phyloP scores from a whole-genome alignment of 352 stramenopile genomes.

The Phytopythium mirpurense region DNA sequence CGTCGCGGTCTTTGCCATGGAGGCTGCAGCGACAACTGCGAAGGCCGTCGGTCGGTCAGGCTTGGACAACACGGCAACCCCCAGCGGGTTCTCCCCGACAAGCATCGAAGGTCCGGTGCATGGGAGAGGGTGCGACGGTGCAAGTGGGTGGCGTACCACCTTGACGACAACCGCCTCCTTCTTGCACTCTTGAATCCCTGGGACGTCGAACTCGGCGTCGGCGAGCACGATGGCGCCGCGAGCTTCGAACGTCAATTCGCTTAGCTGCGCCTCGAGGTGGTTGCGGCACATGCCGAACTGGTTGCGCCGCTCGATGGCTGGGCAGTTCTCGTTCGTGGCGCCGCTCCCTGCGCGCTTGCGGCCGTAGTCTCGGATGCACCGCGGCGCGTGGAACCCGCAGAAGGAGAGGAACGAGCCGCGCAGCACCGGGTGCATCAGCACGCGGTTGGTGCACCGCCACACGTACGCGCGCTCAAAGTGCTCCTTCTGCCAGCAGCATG shows the following conservation, averaged over 20 bases:
- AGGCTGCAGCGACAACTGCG: background rate
- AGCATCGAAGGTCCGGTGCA: background rate
- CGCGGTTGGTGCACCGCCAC: slow-evolving; percentile 53
- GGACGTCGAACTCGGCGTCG: slow-evolving; percentile 61
- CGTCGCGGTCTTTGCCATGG: background rate
- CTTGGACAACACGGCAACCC: background rate
- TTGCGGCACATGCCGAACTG: slow-evolving; percentile 65
- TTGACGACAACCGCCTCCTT: slow-evolving; percentile 16
- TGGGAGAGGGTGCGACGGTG: slow-evolving; percentile 38
- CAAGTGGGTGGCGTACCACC: slow-evolving; percentile 38
- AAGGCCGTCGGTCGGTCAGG: background rate
- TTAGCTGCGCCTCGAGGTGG: slow-evolving; percentile 61
- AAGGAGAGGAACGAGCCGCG: slow-evolving; percentile 47
- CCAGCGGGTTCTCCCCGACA: too few species aligned
- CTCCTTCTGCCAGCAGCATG: slow-evolving; percentile 53
- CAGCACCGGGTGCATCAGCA: slow-evolving; percentile 56
- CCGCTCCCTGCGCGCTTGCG: slow-evolving; percentile 18
- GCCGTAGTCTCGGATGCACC: slow-evolving; percentile 62
- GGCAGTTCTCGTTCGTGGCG: slow-evolving; percentile 24
- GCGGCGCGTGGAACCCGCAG: slow-evolving; percentile 54
- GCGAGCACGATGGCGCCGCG: slow-evolving; percentile 33
- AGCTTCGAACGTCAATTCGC: slow-evolving; percentile 40
- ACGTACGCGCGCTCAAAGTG: slow-evolving; percentile 43
- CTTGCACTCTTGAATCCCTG: slow-evolving; percentile 52
- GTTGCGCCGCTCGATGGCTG: slow-evolving; percentile 48